phyloP scores from a whole-genome alignment of 352 stramenopile genomes.

The Lagenidium sp. region DNA sequence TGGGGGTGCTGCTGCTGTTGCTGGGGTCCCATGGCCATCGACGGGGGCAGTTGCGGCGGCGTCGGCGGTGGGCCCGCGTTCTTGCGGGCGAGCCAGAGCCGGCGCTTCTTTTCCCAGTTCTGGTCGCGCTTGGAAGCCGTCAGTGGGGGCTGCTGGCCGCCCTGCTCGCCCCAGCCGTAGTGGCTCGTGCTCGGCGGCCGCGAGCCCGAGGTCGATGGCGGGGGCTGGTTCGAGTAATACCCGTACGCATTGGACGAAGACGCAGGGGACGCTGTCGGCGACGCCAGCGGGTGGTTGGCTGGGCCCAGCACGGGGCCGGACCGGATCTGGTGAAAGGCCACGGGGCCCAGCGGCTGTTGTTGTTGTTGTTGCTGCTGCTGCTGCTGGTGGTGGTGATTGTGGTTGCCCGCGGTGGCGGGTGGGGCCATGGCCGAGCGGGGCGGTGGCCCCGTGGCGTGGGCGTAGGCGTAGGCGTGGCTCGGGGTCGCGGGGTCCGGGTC shows the following conservation, averaged over 20 bases:
- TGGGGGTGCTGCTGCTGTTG: background rate
- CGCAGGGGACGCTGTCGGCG: background rate
- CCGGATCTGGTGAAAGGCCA: background rate
- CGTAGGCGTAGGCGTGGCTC: too few species aligned
- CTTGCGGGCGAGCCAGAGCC: constrained; percentile 56
- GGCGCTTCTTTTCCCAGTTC: constrained; percentile 75
- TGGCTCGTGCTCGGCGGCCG: constrained; percentile 16
- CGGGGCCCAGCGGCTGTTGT: background rate
- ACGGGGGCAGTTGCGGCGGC: too few species aligned
- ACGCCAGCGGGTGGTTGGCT: too few species aligned
- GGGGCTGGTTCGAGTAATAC: too few species aligned
- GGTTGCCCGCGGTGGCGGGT: too few species aligned
- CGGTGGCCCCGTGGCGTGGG: too few species aligned
- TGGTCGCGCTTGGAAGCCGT: constrained; percentile 74
- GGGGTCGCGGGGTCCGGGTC: constrained; percentile 10
- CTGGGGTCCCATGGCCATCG: too few species aligned
- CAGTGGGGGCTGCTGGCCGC: constrained; percentile 47
- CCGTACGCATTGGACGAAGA: background rate
- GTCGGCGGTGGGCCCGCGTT: too few species aligned
- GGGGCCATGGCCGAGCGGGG: too few species aligned
- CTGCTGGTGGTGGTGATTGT: constrained; percentile 1
- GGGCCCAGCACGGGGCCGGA: too few species aligned
- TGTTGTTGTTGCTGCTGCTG: constrained; percentile 10
- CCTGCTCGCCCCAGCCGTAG: constrained; percentile 23
- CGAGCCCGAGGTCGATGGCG: too few species aligned